These are phyloP conservation scores for Oryza punctata DNA, from an alignment of 176 grass and related monocot genomes.

Conservation along the genomic window DNA sequence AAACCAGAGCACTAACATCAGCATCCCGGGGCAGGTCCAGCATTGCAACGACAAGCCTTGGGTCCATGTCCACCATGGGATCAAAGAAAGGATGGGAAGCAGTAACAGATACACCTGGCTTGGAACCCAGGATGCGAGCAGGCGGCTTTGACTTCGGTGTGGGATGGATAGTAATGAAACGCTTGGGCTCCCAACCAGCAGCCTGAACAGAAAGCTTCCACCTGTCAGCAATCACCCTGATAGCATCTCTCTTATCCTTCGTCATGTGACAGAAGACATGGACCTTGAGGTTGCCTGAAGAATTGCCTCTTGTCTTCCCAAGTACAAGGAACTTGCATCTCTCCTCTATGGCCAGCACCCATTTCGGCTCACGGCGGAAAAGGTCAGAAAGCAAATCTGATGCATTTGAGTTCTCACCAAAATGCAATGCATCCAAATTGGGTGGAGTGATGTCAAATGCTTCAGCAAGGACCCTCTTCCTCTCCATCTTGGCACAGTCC, in stretches of 20 bases:
- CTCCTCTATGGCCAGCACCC: slow-evolving; percentile 86
- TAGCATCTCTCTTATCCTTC: slow-evolving; percentile 84
- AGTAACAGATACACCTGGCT: slow-evolving; percentile 55
- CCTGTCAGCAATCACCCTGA: slow-evolving; percentile 77
- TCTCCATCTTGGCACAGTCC: slow-evolving; percentile 84
- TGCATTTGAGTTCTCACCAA: slow-evolving; percentile 65
- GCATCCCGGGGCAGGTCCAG: slow-evolving; percentile 84
- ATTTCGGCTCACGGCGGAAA: slow-evolving; percentile 82
- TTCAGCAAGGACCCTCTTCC: slow-evolving; percentile 81
- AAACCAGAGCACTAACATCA: slow-evolving; percentile 85
- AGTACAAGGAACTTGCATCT: slow-evolving; percentile 92
- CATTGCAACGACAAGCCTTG: slow-evolving; percentile 86
- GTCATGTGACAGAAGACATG: slow-evolving; percentile 82
- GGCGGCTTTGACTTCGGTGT: slow-evolving; percentile 82
- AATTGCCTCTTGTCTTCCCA: slow-evolving; percentile 70
- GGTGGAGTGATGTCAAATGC: slow-evolving; percentile 88
- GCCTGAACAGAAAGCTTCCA: slow-evolving; percentile 88
- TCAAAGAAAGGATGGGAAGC: slow-evolving; percentile 63
- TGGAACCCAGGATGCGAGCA: slow-evolving; percentile 70
- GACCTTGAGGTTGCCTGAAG: slow-evolving; percentile 56
- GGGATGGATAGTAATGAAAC: slow-evolving; percentile 78
- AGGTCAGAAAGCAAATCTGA: slow-evolving; percentile 67
- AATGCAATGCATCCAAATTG: slow-evolving; percentile 87
- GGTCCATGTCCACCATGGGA: slow-evolving; percentile 84
- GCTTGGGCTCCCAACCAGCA: slow-evolving; percentile 82